phyloP scores from a whole-genome alignment of 768 basidiomycete species.

The Pleurotus cornucopiae region DNA sequence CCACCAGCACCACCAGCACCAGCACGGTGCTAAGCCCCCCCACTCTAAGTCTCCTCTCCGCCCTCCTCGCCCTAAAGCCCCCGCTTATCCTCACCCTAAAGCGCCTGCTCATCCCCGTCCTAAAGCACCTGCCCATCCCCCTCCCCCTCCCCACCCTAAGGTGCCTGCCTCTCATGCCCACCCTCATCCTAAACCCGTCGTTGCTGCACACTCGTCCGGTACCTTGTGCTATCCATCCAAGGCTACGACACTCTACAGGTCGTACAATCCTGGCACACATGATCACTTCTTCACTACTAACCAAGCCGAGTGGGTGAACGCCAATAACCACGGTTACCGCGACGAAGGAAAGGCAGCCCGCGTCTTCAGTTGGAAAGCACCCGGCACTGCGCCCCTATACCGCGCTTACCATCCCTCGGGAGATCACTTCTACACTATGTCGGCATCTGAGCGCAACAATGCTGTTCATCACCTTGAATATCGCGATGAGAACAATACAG shows the following conservation, averaged over 20 bases:
- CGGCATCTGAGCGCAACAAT: not conserved
- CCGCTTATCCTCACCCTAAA: not conserved
- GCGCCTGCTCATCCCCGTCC: not conserved
- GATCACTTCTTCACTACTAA: slow-evolving; percentile 7
- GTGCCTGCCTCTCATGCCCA: not conserved
- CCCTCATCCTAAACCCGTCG: not conserved
- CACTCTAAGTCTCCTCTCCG: not conserved
- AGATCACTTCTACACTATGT: slow-evolving; percentile 6
- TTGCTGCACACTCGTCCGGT: not conserved
- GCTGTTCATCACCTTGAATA: not conserved
- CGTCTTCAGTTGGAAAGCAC: slow-evolving; percentile 6
- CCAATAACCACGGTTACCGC: not conserved
- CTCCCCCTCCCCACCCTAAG: not conserved
- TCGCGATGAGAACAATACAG: not conserved
- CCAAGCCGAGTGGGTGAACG: not conserved
- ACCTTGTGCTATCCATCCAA: not conserved
- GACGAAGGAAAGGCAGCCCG: not conserved
- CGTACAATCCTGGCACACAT: not conserved
- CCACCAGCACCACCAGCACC: not conserved
- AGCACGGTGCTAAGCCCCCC: not conserved
- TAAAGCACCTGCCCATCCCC: not conserved
- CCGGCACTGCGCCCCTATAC: slow-evolving; percentile 9
- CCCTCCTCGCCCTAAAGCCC: not conserved
- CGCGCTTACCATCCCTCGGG: not conserved
- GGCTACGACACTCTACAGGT: not conserved